phyloP scores from a whole-genome alignment of 345 rosid genomes.

The Trapa bicornis region DNA sequence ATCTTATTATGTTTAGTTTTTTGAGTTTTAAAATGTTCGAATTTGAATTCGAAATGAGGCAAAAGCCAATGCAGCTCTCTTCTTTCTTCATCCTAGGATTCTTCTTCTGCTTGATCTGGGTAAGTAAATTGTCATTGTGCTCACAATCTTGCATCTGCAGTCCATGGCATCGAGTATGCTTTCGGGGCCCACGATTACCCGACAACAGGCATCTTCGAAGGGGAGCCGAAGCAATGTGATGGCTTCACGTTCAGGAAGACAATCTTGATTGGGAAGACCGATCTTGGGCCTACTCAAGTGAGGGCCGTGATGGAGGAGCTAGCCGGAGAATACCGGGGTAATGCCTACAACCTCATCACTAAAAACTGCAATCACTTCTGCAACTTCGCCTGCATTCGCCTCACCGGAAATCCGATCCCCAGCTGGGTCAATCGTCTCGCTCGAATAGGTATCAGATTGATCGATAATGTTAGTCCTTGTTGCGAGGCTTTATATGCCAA shows the following conservation, averaged over 20 bases:
- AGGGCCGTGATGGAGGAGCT: constrained; percentile 74
- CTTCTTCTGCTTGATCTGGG: too few relatives aligned
- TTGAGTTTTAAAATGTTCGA: neutral
- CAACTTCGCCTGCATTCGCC: constrained; percentile 61
- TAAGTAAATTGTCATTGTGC: neutral
- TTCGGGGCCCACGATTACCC: constrained; percentile 94
- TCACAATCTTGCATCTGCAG: constrained; percentile 22
- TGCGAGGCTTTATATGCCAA: neutral
- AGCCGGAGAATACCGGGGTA: constrained; percentile 62
- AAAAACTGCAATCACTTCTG: constrained; percentile 98
- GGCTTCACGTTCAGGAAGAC: constrained; percentile 83
- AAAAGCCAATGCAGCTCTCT: too few relatives aligned
- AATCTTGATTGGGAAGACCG: constrained; percentile 80
- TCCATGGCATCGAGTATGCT: constrained; percentile 89
- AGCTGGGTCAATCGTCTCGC: constrained; percentile 97
- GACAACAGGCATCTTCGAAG: constrained; percentile 90
- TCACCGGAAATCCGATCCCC: constrained; percentile 81
- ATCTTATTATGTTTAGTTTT: too few relatives aligned
- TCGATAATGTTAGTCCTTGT: neutral
- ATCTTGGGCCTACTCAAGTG: constrained; percentile 45
- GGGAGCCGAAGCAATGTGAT: constrained; percentile 78
- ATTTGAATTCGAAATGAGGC: neutral
- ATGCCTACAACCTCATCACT: constrained; percentile 75
- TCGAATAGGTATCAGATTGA: constrained; percentile 51
- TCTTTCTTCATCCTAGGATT: too few relatives aligned